These are phyloP conservation scores for Cladosporium austrohemisphaericum DNA, from an alignment of 2,329 filamentous ascomycete genomes.

Conservation along the genomic window DNA sequence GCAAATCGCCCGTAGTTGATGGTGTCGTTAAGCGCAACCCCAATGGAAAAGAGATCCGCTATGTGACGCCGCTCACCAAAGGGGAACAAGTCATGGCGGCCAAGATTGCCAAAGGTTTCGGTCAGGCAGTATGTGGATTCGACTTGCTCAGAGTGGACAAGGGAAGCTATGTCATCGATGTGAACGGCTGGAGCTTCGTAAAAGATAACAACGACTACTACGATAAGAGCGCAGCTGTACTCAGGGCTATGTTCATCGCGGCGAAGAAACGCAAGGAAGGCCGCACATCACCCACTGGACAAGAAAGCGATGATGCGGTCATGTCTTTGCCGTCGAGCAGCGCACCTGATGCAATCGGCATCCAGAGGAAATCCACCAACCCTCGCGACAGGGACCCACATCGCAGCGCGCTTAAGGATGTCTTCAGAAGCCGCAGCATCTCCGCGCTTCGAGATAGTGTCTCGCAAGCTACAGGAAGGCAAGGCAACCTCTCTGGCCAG, in stretches of 20 bases:
- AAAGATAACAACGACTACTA: slow-evolving; percentile 99
- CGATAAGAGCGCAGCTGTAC: slow-evolving; percentile 79
- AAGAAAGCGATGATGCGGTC: slow-evolving; percentile 20
- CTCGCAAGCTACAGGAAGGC: slow-evolving; percentile 24
- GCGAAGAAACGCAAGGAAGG: slow-evolving; percentile 62
- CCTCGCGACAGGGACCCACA: slow-evolving; percentile 30
- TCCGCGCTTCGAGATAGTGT: slow-evolving; percentile 51
- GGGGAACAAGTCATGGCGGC: slow-evolving; percentile 83
- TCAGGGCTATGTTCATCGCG: slow-evolving; percentile 81
- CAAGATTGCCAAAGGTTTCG: slow-evolving; percentile 86
- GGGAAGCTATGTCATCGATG: slow-evolving; percentile 95
- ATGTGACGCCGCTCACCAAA: slow-evolving; percentile 77
- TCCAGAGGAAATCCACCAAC: slow-evolving; percentile 8
- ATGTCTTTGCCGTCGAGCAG: slow-evolving; percentile 11
- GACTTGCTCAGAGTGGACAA: slow-evolving; percentile 84
- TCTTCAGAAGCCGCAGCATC: slow-evolving; percentile 64
- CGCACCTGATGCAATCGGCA: slow-evolving; percentile 8
- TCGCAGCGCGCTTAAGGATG: slow-evolving; percentile 50
- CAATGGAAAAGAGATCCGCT: slow-evolving; percentile 93
- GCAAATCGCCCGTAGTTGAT: slow-evolving; percentile 96
- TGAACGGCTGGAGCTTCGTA: slow-evolving; percentile 99
- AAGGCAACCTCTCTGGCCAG: slow-evolving; percentile 22
- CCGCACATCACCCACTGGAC: slow-evolving; percentile 23
- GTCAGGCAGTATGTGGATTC: slow-evolving; percentile 92
- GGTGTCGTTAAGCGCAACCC: slow-evolving; percentile 93